Evolutionary conservation across 352 stramenopile genomes (phyloP), one percentile per base, ranked within the genome.

Genomic region (Aphanomyces cochlioides): DNA sequence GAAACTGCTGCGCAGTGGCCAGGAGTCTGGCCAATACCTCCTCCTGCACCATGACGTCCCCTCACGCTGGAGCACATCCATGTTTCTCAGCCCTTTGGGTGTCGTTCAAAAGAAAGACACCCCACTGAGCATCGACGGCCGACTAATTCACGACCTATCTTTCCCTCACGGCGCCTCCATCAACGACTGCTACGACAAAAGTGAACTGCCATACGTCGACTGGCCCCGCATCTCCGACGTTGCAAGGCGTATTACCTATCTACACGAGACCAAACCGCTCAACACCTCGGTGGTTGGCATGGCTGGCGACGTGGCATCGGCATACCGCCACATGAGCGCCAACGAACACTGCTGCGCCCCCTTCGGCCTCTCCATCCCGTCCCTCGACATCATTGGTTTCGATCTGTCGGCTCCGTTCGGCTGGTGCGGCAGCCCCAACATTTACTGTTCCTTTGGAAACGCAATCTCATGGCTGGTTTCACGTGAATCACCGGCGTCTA

Each of bases 131-230:
- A 7, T 34, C 13, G 59, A 48, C 36, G 71, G 41, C 3, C n/a
- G 64, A 10, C 19, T 70, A 7, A 75, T 75, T 21, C 65, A 75
- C 57, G 48, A 73, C 50, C n/a, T 75, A 17, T 75, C 71, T 3
- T 67, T 59, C 47, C 65, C 57, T 28, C 2, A 47, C n/a, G n/a
- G 45, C 38, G 4, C 7, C 6, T 54, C 53, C 0, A 12, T 61
- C 13, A 53, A 72, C 53, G 21, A n/a, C 53, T 10, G 6, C 21
- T 45, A 37, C 36, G 40, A 47, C 13, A 54, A 21, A 47, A 13
- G 15, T 17, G 36, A 17, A 13, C 37, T 75, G 3, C 53, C 39
- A 5, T 12, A 72, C 2, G 67, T 56, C 3, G 19, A 6, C 7
- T 66, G 67, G 28, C 60, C 50, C 56, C 13, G 43, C 1, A 66